These are phyloP conservation scores for Canavalia ensiformis DNA, from an alignment of 306 rosid species.

Conservation along the genomic window DNA sequence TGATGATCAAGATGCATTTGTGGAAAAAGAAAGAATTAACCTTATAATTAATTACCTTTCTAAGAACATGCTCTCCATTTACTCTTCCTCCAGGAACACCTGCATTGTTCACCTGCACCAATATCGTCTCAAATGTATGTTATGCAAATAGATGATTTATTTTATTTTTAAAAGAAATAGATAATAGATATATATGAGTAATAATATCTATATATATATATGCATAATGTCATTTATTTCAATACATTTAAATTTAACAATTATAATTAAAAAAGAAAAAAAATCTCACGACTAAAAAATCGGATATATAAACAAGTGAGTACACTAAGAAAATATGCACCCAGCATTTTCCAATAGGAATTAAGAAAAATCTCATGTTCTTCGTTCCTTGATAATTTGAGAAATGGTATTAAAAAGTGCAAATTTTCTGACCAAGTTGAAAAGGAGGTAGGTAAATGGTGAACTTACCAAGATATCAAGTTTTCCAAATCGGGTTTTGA, in stretches of 20 bases:
- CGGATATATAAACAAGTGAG: too few species aligned
- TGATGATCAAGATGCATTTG: too few species aligned
- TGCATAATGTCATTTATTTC: too few species aligned
- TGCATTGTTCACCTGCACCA: conserved; percentile 57
- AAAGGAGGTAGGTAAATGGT: not conserved
- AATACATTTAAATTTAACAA: too few species aligned
- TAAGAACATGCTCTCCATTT: conserved; percentile 39
- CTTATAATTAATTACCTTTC: conserved; percentile 26
- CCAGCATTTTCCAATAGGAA: not conserved
- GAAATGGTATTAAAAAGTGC: not conserved
- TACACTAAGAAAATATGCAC: too few species aligned
- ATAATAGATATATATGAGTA: too few species aligned
- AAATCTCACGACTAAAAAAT: too few species aligned
- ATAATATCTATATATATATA: too few species aligned
- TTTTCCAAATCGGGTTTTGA: conserved; percentile 47
- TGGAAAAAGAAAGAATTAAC: not conserved
- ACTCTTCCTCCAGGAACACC: conserved; percentile 50
- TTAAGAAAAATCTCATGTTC: not conserved
- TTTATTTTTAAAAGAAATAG: too few species aligned
- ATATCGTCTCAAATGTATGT: not conserved
- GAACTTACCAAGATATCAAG: conserved; percentile 56
- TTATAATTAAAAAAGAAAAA: too few species aligned
- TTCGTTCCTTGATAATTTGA: not conserved
- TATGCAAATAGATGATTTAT: not conserved
- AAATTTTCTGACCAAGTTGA: not conserved